phyloP scores from a whole-genome alignment of 1,284 basidiomycete species.

The Amylostereum chailletii region DNA sequence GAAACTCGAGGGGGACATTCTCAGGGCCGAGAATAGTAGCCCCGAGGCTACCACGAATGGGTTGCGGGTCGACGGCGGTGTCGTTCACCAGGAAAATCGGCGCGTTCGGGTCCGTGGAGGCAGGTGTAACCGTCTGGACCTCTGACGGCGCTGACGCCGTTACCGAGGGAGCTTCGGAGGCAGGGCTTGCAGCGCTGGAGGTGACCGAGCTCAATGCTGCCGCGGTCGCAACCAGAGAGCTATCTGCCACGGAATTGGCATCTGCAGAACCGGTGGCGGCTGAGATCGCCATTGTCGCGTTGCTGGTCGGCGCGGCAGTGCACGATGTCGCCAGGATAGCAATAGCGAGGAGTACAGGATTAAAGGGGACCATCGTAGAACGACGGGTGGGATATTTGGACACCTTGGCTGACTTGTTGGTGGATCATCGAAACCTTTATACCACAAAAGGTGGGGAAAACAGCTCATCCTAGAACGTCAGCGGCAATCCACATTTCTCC shows the following conservation, averaged over 20 bases:
- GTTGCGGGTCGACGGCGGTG: conserved; percentile 20
- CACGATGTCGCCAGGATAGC: too few relatives aligned
- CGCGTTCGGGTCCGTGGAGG: conserved; percentile 43
- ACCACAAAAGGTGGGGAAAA: too few relatives aligned
- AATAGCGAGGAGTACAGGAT: too few relatives aligned
- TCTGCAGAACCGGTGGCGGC: too few relatives aligned
- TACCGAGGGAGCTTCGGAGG: background rate
- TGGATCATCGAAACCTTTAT: too few relatives aligned
- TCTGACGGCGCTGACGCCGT: background rate
- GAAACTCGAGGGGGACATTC: conserved; percentile 39
- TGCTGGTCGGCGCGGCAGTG: background rate
- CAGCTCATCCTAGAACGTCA: too few relatives aligned
- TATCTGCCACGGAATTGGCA: too few relatives aligned
- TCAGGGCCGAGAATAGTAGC: conserved; percentile 47
- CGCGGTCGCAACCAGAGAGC: too few relatives aligned
- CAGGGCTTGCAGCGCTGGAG: background rate
- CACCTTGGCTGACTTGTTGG: too few relatives aligned
- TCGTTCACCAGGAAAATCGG: conserved; percentile 28
- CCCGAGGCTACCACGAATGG: conserved; percentile 37
- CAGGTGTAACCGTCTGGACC: conserved; percentile 32
- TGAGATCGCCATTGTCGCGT: background rate
- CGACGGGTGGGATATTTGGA: too few relatives aligned
- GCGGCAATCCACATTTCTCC: too few relatives aligned
- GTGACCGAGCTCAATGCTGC: background rate
- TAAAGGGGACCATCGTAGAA: too few relatives aligned